These are phyloP conservation scores for Ophiostoma australiae DNA, from an alignment of 2,329 filamentous ascomycete species.

Conservation along the genomic window DNA sequence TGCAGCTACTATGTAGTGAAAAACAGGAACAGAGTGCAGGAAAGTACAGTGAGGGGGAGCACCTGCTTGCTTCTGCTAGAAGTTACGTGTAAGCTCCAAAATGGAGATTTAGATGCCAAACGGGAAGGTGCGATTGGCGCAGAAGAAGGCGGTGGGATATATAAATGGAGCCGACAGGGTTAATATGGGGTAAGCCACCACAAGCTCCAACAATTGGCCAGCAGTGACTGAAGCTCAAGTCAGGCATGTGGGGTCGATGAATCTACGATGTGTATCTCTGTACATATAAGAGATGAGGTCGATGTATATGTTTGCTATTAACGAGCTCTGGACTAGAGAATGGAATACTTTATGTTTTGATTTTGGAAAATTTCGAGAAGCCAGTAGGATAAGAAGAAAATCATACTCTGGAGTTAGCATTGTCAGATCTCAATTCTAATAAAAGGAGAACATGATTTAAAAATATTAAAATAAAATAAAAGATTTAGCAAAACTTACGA, in stretches of 20 bases:
- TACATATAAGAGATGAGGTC: neutral
- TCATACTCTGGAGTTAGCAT: no score
- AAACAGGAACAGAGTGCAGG: neutral
- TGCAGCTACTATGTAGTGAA: neutral
- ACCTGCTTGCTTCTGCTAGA: neutral
- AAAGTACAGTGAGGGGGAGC: neutral
- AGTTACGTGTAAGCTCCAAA: constrained; percentile 8
- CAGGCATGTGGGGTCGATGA: neutral
- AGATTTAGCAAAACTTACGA: no score
- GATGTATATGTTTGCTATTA: no score
- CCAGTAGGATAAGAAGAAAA: no score
- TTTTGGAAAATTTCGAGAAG: no score
- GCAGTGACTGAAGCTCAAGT: neutral
- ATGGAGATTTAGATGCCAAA: constrained; percentile 13
- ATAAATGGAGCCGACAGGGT: neutral
- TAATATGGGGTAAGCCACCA: constrained; percentile 16
- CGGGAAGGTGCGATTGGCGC: constrained; percentile 19
- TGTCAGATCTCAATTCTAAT: neutral
- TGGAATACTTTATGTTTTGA: no score
- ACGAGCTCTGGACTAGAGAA: no score
- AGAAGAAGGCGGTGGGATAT: constrained; percentile 16
- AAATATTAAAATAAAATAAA: neutral
- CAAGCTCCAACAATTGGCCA: constrained; percentile 22
- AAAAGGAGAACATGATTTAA: neutral
- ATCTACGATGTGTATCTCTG: neutral